These are phyloP conservation scores for Podospora pseudoanserina DNA, from an alignment of 495 filamentous ascomycete genomes.

Conservation along the genomic window DNA sequence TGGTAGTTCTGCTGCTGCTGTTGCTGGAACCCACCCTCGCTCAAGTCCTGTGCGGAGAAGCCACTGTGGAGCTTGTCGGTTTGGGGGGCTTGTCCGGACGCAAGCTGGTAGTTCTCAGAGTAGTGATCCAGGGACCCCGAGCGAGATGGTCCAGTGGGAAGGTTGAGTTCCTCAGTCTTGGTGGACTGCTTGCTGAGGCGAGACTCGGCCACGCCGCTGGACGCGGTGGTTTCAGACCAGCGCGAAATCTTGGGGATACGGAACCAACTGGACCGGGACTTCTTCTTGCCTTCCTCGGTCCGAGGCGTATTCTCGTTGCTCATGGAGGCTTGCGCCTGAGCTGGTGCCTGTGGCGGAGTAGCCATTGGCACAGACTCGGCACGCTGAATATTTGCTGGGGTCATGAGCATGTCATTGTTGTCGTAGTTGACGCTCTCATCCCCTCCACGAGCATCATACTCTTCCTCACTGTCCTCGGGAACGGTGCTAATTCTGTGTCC, in stretches of 20 bases:
- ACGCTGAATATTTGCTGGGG: slow-evolving; percentile 46
- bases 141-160: slow-evolving; percentile 48
- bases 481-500: slow-evolving; percentile 86
- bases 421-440: slow-evolving; percentile 44
- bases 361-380: slow-evolving; percentile 63
- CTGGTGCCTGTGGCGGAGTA: slow-evolving; percentile 63
- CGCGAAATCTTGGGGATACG: slow-evolving; percentile 94
- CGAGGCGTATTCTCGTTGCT: slow-evolving; percentile 41
- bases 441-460: slow-evolving; percentile 53
- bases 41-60: slow-evolving; percentile 52
- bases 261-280: slow-evolving; percentile 84
- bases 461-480: slow-evolving; percentile 71
- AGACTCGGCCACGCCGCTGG: slow-evolving; percentile 53
- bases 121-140: slow-evolving; percentile 68
- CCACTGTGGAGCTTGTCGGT: slow-evolving; percentile 66
- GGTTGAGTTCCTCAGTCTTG: slow-evolving; percentile 40
- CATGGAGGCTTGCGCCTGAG: slow-evolving; percentile 36
- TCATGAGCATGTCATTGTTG: slow-evolving; percentile 46
- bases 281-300: slow-evolving; percentile 78
- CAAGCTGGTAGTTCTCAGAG: slow-evolving; percentile 57
- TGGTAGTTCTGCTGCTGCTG: slow-evolving; percentile 15
- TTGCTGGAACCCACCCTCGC: slow-evolving; percentile 10
- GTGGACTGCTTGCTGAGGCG: slow-evolving; percentile 47
- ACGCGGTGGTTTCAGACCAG: slow-evolving; percentile 95
- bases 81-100: slow-evolving; percentile 54